Evolutionary conservation across 306 rosid genomes (phyloP).

Genomic region (apple (Malus domestica)): ASM211411v1 NC_041791.1:30738501-30739000

Average conservation of each 20-base stretch:
- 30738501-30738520: constrained; percentile 65
- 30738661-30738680: background rate
- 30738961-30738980: too few species aligned
- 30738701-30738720: background rate
- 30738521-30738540: constrained; percentile 81
- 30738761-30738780: background rate
- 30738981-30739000: too few species aligned
- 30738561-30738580: background rate
- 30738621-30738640: background rate
- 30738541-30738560: constrained; percentile 80
- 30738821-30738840: background rate
- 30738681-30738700: background rate
- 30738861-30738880: background rate
- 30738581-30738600: background rate
- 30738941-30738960: too few species aligned
- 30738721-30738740: constrained; percentile 87
- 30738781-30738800: background rate
- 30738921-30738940: too few species aligned
- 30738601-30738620: background rate
- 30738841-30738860: background rate
- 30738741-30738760: constrained; percentile 3
- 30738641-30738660: background rate
- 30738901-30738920: too few species aligned
- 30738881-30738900: too few species aligned
- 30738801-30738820: background rate